Base-by-base conservation (phyloP, 164 flowering plant species). In the Magnolia kwangsiensis region DNA sequence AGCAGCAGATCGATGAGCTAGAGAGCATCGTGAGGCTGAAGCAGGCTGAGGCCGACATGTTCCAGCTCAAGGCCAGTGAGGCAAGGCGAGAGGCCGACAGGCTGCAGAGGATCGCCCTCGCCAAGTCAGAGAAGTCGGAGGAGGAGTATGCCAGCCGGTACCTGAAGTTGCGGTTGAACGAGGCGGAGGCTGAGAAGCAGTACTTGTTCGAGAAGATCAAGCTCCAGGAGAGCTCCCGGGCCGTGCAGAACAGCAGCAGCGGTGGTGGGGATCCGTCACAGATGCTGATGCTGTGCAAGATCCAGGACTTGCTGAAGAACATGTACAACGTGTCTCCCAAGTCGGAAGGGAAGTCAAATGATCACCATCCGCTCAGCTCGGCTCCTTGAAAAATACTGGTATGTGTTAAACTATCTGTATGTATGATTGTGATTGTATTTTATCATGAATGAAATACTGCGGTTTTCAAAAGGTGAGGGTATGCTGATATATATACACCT, bases 41-140 rank as follows among this genome's bases (percentile, higher is more conserved):
- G 80, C 89, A 87, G 76, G 98, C 99, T 20, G 99, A 96, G 85
- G 95, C 99, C 72, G 97, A 96, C 73, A 96, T 96, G 98, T 96
- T 94, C 83, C 97, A 94, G 84, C 85, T 90, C 10, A 96, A 96
- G 87, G 99, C 99, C 50, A 87, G 83, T 58, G 99, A 96, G 82
- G 98, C 99, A n/a, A 90, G 94, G 81, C 85, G 93, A 71, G 99
- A 96, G 80, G 92, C 97, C 45, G 98, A 92, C 80, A 87, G 95
- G 82, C 91, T 94, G 4, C 94, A 90, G 76, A 87, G 90, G 80
- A 92, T 96, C 77, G 86, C 92, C 45, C 91, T 90, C 61, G 95
- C 97, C 37, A 92, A 94, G 80, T 81, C 92, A 8, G 97, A 92
- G 68, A 92, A 91, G 79, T 88, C 96, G 4, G 99, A 94, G 80